These are phyloP conservation scores for Apiospora arundinis DNA, from an alignment of 2,329 filamentous ascomycete genomes.

Conservation along the genomic window DNA sequence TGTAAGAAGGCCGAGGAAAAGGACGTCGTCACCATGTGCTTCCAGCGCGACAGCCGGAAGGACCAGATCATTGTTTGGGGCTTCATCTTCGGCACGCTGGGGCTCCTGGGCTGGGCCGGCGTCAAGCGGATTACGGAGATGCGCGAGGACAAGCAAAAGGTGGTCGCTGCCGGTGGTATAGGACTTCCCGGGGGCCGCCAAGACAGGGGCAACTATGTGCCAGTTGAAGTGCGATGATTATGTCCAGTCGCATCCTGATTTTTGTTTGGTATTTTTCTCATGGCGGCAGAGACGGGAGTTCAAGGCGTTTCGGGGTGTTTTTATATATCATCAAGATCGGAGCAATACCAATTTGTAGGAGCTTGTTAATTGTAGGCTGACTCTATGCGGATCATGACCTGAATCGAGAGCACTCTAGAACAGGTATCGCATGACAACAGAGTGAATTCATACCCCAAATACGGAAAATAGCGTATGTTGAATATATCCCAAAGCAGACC, in stretches of 20 bases:
- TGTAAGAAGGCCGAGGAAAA: conserved; percentile 67
- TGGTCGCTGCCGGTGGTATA: conserved; percentile 24
- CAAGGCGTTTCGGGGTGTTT: neutral
- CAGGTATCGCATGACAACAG: neutral
- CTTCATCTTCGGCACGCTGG: conserved; percentile 65
- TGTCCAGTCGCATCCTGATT: neutral
- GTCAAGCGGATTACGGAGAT: conserved; percentile 55
- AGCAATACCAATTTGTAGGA: neutral
- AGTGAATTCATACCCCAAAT: neutral
- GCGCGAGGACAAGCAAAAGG: conserved; percentile 39
- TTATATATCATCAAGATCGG: neutral
- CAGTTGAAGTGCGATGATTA: conserved; percentile 21
- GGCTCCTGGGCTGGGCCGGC: conserved; percentile 66
- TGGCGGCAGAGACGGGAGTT: neutral
- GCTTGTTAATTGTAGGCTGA: neutral
- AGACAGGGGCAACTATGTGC: conserved; percentile 25
- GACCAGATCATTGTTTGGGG: conserved; percentile 71
- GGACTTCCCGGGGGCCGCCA: neutral
- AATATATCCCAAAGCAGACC: conserved; percentile 1
- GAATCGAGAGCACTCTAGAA: neutral
- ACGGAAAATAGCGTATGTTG: neutral
- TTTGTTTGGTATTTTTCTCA: neutral
- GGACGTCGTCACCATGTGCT: conserved; percentile 68
- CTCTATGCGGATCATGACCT: neutral
- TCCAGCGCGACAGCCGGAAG: conserved; percentile 71